Conservation (phyloP, 2,329 filamentous ascomycete species). For the Coniochaeta ligniaria region DNA sequence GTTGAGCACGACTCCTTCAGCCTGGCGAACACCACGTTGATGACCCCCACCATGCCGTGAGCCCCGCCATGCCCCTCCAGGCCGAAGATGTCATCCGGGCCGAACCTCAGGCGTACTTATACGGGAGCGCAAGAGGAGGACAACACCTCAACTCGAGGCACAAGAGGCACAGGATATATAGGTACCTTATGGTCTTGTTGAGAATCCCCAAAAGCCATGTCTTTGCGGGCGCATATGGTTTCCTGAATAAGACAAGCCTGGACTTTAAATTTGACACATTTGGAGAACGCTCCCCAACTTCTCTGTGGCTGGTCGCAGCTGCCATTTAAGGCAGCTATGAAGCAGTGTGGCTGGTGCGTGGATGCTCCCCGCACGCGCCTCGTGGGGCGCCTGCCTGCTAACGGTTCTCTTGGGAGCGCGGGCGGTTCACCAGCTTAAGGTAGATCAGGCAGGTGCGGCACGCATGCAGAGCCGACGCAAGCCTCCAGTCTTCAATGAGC, state of each 20-base stretch:
- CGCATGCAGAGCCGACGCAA: neutral
- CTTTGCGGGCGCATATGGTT: neutral
- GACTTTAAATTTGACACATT: neutral
- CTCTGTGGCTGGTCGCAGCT: neutral
- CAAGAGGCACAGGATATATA: neutral
- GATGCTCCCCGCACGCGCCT: neutral
- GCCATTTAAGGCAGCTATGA: neutral
- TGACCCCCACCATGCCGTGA: neutral
- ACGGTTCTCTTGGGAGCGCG: neutral
- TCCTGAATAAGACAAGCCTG: neutral
- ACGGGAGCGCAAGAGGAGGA: neutral
- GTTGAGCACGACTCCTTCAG: neutral
- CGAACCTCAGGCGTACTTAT: neutral
- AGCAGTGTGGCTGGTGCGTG: neutral
- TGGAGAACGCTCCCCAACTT: neutral
- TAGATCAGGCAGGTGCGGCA: constrained; percentile 1
- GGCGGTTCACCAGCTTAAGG: neutral
- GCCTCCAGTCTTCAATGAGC: neutral
- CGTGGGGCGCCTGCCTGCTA: neutral
- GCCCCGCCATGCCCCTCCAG: neutral
- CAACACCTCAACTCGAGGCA: neutral
- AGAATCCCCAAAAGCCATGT: neutral
- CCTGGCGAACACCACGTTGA: neutral
- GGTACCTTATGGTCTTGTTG: too few species aligned
- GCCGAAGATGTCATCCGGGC: neutral